Conservation (phyloP, 116 monocot genomes). For the Cymodocea nodosa region DNA sequence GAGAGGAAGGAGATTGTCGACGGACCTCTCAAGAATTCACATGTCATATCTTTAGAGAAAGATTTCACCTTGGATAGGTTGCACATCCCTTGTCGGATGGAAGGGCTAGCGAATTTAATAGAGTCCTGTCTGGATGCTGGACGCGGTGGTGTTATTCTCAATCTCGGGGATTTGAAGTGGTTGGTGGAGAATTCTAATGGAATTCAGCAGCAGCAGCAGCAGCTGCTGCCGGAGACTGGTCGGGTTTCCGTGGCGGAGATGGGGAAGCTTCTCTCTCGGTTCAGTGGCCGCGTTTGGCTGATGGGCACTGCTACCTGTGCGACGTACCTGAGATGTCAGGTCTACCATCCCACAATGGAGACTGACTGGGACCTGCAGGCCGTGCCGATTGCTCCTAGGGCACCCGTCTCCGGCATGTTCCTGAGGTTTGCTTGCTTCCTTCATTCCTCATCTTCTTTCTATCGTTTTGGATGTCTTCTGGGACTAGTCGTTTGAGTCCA, state of each 20-base stretch:
- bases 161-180: conserved; percentile 90
- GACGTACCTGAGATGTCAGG: conserved; percentile 86
- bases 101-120: conserved; percentile 26
- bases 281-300: conserved; percentile 32
- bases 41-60: conserved; percentile 29
- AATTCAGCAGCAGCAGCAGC: conserved; percentile 9
- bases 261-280: conserved; percentile 21
- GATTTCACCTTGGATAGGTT: conserved; percentile 13
- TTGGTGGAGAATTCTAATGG: conserved; percentile 34
- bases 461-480: not conserved
- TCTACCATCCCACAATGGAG: conserved; percentile 74
- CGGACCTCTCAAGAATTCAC: conserved; percentile 9
- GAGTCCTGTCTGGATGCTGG: conserved; percentile 9
- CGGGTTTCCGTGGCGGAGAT: conserved; percentile 53
- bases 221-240: conserved; percentile 23
- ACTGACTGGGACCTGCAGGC: conserved; percentile 83
- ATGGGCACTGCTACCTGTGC: conserved; percentile 74
- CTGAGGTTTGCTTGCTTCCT: conserved; percentile 15
- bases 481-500: no score
- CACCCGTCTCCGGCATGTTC: conserved; percentile 12
- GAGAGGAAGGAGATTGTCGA: conserved; percentile 15
- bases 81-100: conserved; percentile 21
- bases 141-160: conserved; percentile 34
- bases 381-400: conserved; percentile 46
- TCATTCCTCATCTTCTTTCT: not conserved